A percentile compares a stretch with the other conserved stretches of the same genome.
Evolutionary conservation across 2,329 filamentous ascomycete genomes (phyloP).

Genomic region (Biscogniauxia mediterranea): DNA sequence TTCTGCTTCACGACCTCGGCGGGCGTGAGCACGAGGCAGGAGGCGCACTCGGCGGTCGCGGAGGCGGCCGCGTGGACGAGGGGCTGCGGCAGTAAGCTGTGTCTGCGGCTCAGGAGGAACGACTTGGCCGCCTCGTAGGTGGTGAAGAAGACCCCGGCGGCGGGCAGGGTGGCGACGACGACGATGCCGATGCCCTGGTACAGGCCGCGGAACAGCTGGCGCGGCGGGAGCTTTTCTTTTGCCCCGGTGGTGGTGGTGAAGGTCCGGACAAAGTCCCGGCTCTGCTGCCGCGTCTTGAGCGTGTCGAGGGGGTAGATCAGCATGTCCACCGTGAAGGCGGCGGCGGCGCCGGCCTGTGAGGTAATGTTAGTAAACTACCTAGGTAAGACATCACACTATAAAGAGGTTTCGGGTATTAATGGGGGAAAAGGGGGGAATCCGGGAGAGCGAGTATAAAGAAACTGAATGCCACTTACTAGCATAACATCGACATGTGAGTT

Average conservation of each 20-base stretch:
- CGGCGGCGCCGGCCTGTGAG: conserved; percentile 75
- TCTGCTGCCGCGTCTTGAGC: conserved; percentile 82
- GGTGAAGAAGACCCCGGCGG: conserved; percentile 84
- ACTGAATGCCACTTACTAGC: conserved; percentile 23
- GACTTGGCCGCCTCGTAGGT: conserved; percentile 79
- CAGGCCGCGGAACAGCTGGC: conserved; percentile 60
- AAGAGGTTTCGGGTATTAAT: too few relatives aligned
- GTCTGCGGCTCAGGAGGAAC: conserved; percentile 53
- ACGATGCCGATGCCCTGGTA: conserved; percentile 88
- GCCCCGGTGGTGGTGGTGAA: conserved; percentile 58
- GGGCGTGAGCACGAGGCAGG: conserved; percentile 82
- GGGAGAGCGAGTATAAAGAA: too few relatives aligned
- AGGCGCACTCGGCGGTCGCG: conserved; percentile 75
- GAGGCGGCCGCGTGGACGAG: conserved; percentile 73
- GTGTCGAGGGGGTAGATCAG: conserved; percentile 88
- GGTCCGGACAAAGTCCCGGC: conserved; percentile 67
- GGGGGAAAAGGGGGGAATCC: too few relatives aligned
- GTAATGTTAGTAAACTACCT: background rate
- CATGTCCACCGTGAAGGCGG: conserved; percentile 82
- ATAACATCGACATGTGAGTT: conserved; percentile 30
- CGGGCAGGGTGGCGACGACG: conserved; percentile 78
- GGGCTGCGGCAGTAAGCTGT: conserved; percentile 55
- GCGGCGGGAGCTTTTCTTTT: conserved; percentile 41
- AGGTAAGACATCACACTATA: background rate
- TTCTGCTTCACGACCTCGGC: conserved; percentile 94